These are phyloP conservation scores for Plasmodium malariae DNA, from an alignment of 169 alveolate species.

Conservation along the genomic window DNA sequence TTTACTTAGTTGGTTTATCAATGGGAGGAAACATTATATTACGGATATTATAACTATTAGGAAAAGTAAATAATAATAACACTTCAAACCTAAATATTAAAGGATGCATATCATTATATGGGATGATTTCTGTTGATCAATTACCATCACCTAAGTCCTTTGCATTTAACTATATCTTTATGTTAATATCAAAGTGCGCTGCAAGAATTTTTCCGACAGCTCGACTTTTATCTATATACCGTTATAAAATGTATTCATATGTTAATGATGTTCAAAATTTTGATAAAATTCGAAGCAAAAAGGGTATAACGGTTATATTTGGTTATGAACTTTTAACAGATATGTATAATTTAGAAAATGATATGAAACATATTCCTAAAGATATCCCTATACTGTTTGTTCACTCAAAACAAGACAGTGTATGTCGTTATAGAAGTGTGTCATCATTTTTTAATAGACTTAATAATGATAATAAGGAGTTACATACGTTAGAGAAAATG, in stretches of 20 bases:
- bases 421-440: constrained; percentile 10
- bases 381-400: constrained; percentile 75
- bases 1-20: constrained; percentile 77
- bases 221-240: not conserved
- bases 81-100: constrained; percentile 44
- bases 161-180: constrained; percentile 8
- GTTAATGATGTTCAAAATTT: not conserved
- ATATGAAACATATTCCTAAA: constrained; percentile 40
- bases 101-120: constrained; percentile 78
- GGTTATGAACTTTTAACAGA: constrained; percentile 55
- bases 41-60: constrained; percentile 35
- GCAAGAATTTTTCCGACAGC: constrained; percentile 12
- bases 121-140: constrained; percentile 75
- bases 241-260: constrained; percentile 1
- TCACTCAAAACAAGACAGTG: constrained; percentile 71
- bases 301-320: constrained; percentile 27
- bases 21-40: constrained; percentile 84
- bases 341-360: constrained; percentile 34
- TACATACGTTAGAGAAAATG: not conserved
- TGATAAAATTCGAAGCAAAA: constrained; percentile 73
- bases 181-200: constrained; percentile 4
- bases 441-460: not conserved
- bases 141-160: not conserved
- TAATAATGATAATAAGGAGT: not conserved
- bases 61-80: not conserved